phyloP scores from a whole-genome alignment of 208 protist genomes.

The Tritrichomonas musculus region DNA sequence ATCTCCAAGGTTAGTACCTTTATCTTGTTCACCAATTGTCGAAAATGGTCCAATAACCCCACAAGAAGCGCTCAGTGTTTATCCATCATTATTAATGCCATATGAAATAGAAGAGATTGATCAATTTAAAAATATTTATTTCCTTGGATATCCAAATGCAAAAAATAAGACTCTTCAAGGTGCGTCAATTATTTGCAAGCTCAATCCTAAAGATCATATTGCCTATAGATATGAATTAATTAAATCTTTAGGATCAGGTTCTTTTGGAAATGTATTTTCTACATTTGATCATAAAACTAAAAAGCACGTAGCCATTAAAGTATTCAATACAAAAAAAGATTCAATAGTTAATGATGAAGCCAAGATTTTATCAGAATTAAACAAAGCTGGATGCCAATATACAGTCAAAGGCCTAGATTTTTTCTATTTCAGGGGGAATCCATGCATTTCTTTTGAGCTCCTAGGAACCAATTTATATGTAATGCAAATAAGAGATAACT shows the following conservation, averaged over 20 bases:
- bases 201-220: slow-evolving; percentile 6
- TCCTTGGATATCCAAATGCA: background rate
- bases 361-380: slow-evolving; percentile 41
- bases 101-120: slow-evolving; percentile 28
- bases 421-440: slow-evolving; percentile 46
- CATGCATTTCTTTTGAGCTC: slow-evolving; percentile 55
- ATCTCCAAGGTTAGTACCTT: no score
- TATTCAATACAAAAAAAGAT: slow-evolving; percentile 51
- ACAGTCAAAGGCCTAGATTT: slow-evolving; percentile 42
- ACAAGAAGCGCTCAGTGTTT: background rate
- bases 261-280: slow-evolving; percentile 76
- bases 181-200: background rate
- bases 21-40: no score
- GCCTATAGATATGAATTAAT: slow-evolving; percentile 73
- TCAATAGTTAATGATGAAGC: slow-evolving; percentile 42
- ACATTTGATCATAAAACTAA: slow-evolving; percentile 65
- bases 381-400: slow-evolving; percentile 39
- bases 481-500: slow-evolving; percentile 38
- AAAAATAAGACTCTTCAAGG: background rate
- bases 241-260: slow-evolving; percentile 64
- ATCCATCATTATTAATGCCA: background rate
- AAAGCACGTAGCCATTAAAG: slow-evolving; percentile 63
- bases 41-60: background rate
- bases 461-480: slow-evolving; percentile 53
- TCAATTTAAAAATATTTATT: background rate